Evolutionary conservation across 2,329 filamentous ascomycete genomes (phyloP).

Genomic region (Helicocarpus griseus): DNA sequence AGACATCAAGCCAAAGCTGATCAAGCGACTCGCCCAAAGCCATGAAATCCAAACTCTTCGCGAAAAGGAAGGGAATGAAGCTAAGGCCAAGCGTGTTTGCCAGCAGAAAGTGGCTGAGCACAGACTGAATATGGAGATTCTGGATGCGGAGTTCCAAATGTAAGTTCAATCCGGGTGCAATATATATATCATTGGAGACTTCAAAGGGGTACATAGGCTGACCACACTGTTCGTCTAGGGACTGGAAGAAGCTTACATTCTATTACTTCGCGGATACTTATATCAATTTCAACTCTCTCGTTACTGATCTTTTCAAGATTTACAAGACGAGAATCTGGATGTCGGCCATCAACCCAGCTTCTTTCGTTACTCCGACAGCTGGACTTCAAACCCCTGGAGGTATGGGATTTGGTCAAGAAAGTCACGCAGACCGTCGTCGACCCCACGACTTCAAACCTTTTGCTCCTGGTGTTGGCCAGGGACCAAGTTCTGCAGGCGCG

Average conservation of each 20-base stretch:
- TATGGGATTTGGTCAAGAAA: conserved; percentile 44
- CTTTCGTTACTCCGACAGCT: conserved; percentile 71
- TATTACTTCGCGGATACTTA: conserved; percentile 98
- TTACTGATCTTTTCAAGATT: conserved; percentile 96
- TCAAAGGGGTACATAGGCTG: conserved; percentile 8
- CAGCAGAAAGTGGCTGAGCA: conserved; percentile 96
- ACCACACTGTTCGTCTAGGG: conserved; percentile 46
- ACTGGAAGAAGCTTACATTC: conserved; percentile 98
- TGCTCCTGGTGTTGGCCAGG: conserved; percentile 9
- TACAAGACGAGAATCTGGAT: conserved; percentile 99
- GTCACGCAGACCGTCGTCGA: conserved; percentile 31
- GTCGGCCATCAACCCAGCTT: conserved; percentile 96
- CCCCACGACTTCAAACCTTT: conserved; percentile 27
- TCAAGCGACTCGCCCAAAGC: conserved; percentile 84
- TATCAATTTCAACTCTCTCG: conserved; percentile 97
- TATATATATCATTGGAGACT: conserved; percentile 7
- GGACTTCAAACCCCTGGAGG: conserved; percentile 61
- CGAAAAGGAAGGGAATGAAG: conserved; percentile 95
- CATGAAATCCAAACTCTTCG: conserved; percentile 83
- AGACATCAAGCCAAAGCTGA: conserved; percentile 90
- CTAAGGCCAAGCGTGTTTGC: conserved; percentile 91
- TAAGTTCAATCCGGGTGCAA: conserved; percentile 43
- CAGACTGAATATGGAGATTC: conserved; percentile 92
- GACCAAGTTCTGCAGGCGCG: conserved; percentile 10
- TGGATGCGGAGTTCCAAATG: conserved; percentile 98